Percentiles rank a stretch among this genome's conserved stretches.
phyloP scores from a whole-genome alignment of 371 early-diverging fungal species.

The Mortierella sp. region DNA sequence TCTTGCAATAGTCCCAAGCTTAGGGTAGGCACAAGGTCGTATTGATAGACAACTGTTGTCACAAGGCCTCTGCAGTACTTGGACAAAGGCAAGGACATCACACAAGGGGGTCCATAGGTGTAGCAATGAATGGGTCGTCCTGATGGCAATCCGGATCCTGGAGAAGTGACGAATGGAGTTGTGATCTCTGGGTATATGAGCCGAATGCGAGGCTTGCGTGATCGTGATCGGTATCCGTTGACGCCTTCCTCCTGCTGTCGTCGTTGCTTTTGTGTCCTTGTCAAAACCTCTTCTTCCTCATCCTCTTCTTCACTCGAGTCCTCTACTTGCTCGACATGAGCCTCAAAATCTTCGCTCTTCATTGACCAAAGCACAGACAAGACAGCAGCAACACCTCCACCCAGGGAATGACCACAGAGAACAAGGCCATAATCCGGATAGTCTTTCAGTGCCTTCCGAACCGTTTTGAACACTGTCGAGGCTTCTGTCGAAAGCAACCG shows the following conservation, averaged over 20 bases:
- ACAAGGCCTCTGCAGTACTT: conserved; percentile 76
- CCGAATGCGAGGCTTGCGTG: conserved; percentile 13
- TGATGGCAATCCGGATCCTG: conserved; percentile 70
- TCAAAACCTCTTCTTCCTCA: conserved; percentile 12
- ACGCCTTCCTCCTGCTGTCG: neutral
- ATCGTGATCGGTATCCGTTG: conserved; percentile 3
- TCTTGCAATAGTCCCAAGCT: conserved; percentile 80
- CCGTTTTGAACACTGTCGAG: conserved; percentile 73
- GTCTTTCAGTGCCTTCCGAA: conserved; percentile 68
- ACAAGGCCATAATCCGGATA: conserved; percentile 82
- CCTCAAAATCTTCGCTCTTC: conserved; percentile 56
- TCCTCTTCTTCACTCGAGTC: conserved; percentile 32
- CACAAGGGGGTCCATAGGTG: conserved; percentile 80
- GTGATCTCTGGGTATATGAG: conserved; percentile 50
- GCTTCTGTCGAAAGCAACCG: conserved; percentile 68
- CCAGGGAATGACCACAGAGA: conserved; percentile 84
- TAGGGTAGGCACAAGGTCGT: conserved; percentile 78
- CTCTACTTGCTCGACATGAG: conserved; percentile 48
- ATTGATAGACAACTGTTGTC: conserved; percentile 77
- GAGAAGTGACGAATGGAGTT: conserved; percentile 71
- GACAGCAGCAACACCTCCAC: conserved; percentile 82
- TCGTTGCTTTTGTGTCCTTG: conserved; percentile 8
- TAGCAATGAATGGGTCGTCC: conserved; percentile 83
- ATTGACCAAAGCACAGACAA: conserved; percentile 77
- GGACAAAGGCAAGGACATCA: conserved; percentile 73